Evolutionary conservation across 1,284 basidiomycete genomes (phyloP).

Genomic region (Coniophora puteana): DNA sequence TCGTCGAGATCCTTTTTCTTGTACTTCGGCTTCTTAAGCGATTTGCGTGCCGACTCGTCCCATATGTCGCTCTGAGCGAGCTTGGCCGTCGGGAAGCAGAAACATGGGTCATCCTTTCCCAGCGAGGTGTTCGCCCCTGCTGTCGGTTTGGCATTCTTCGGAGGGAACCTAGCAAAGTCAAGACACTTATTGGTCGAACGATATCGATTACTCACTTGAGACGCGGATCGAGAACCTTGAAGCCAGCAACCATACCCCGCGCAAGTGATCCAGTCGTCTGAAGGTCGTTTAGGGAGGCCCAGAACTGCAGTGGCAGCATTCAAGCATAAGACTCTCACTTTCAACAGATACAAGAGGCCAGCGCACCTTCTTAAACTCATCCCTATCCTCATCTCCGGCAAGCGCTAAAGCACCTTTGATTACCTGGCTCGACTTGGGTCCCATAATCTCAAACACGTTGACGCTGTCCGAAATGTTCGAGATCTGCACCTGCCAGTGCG

Average conservation of each 20-base stretch:
- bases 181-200: neutral
- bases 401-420: constrained; percentile 69
- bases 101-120: too few species aligned
- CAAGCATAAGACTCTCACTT: constrained; percentile 5
- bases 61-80: constrained; percentile 71
- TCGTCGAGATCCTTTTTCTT: constrained; percentile 83
- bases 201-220: constrained; percentile 45
- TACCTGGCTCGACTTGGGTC: constrained; percentile 77
- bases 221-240: constrained; percentile 78
- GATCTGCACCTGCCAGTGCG: constrained; percentile 60
- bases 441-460: constrained; percentile 84
- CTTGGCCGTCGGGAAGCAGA: constrained; percentile 51
- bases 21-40: constrained; percentile 60
- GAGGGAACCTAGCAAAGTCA: constrained; percentile 61
- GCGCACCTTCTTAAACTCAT: constrained; percentile 60
- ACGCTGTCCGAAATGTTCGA: constrained; percentile 66
- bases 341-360: neutral
- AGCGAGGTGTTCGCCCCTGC: constrained; percentile 16
- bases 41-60: constrained; percentile 53
- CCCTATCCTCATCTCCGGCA: constrained; percentile 45
- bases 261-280: constrained; percentile 67
- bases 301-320: constrained; percentile 49
- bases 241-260: constrained; percentile 71
- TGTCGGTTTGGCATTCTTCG: constrained; percentile 62
- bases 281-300: constrained; percentile 56